These are phyloP conservation scores for Datura wrightii DNA, from an alignment of 257 asterid species.

Conservation along the genomic window DNA sequence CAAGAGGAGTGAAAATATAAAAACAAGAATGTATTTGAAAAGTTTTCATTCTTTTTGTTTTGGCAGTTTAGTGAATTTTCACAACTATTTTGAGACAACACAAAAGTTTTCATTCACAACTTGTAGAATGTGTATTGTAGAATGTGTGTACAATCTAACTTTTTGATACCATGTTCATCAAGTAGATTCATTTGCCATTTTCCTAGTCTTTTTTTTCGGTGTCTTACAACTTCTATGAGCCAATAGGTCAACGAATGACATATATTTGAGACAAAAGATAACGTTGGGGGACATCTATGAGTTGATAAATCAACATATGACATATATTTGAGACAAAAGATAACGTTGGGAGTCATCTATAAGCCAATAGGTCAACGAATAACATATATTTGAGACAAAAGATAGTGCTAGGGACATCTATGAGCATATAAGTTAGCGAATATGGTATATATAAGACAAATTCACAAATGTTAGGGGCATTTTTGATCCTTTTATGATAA, in stretches of 20 bases:
- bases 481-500: background rate
- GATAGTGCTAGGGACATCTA: background rate
- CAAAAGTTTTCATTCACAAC: slow-evolving; percentile 7
- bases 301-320: no score
- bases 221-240: background rate
- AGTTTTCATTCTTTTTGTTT: background rate
- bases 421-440: background rate
- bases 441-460: background rate
- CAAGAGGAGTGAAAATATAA: background rate
- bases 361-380: background rate
- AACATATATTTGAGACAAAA: background rate
- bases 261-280: background rate
- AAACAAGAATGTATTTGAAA: background rate
- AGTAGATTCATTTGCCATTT: background rate
- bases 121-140: slow-evolving; percentile 10
- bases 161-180: background rate
- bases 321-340: no score
- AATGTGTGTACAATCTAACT: background rate
- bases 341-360: no score
- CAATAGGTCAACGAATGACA: background rate
- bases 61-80: background rate
- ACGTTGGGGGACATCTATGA: background rate
- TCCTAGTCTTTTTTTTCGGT: background rate
- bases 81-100: background rate
- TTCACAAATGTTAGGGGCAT: background rate